phyloP scores from a whole-genome alignment of 371 early-diverging fungal genomes.

The Lichtheimia ornata region DNA sequence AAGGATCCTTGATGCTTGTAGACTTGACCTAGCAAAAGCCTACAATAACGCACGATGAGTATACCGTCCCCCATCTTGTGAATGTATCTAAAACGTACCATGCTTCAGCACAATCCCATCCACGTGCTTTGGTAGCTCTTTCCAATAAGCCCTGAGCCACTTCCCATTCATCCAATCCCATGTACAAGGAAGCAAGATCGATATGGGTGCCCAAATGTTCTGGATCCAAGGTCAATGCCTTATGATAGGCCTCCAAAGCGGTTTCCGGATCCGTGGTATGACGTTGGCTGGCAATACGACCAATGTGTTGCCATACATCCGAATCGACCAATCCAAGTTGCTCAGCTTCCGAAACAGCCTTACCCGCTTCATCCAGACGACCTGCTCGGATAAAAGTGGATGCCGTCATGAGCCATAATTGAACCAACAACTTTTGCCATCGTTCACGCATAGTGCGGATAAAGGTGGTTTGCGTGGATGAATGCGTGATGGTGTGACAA shows the following conservation, averaged over 20 bases:
- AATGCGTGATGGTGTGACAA: neutral
- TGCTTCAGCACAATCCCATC: slow-evolving; percentile 39
- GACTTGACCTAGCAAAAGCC: slow-evolving; percentile 24
- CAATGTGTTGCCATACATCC: slow-evolving; percentile 60
- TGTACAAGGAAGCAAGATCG: slow-evolving; percentile 25
- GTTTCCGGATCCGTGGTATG: slow-evolving; percentile 13
- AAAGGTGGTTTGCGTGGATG: slow-evolving; percentile 3
- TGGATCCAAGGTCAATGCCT: slow-evolving; percentile 45
- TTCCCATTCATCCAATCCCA: slow-evolving; percentile 20
- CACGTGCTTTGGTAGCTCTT: slow-evolving; percentile 24
- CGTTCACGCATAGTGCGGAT: slow-evolving; percentile 19
- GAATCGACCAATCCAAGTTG: slow-evolving; percentile 49
- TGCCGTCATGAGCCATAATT: slow-evolving; percentile 61
- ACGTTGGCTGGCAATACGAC: slow-evolving; percentile 30
- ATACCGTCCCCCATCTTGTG: neutral
- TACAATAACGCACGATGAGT: slow-evolving; percentile 41
- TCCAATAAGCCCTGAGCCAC: slow-evolving; percentile 36
- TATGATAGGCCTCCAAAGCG: slow-evolving; percentile 46
- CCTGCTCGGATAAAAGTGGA: slow-evolving; percentile 55
- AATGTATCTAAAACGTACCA: slow-evolving; percentile 31
- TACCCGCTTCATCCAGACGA: slow-evolving; percentile 59
- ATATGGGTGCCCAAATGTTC: slow-evolving; percentile 28
- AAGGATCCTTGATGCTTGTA: slow-evolving; percentile 26
- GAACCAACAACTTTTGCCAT: slow-evolving; percentile 27
- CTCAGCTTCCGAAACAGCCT: slow-evolving; percentile 66